phyloP scores from a whole-genome alignment of 805 yeast species.

The Blastobotrys robertii region DNA sequence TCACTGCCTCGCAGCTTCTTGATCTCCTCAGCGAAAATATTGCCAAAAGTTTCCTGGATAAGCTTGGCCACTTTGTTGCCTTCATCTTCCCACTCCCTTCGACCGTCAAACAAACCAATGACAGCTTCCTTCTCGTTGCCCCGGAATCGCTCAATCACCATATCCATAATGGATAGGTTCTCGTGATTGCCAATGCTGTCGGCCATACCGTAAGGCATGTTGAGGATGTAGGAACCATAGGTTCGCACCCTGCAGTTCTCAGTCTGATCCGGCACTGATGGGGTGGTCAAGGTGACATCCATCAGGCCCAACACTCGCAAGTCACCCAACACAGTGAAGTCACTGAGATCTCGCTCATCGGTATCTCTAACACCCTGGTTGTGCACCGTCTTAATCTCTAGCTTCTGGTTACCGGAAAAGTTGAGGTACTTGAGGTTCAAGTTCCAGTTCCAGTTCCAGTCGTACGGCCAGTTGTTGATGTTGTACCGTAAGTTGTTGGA shows the following conservation, averaged over 20 bases:
- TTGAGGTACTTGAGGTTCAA: constrained; percentile 66
- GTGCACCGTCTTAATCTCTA: constrained; percentile 66
- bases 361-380: constrained; percentile 26
- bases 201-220: constrained; percentile 81
- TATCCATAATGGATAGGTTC: constrained; percentile 64
- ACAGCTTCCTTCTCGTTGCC: constrained; percentile 77
- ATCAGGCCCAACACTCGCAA: constrained; percentile 73
- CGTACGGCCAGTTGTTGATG: constrained; percentile 88
- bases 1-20: constrained; percentile 32
- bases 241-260: constrained; percentile 80
- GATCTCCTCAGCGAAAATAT: constrained; percentile 59
- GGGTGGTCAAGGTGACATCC: constrained; percentile 90
- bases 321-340: constrained; percentile 63
- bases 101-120: constrained; percentile 80
- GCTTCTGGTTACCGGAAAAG: constrained; percentile 84
- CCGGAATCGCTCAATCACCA: constrained; percentile 77
- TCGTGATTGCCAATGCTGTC: constrained; percentile 66
- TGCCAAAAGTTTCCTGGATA: constrained; percentile 62
- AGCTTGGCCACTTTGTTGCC: constrained; percentile 49
- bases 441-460: constrained; percentile 96
- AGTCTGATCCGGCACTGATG: constrained; percentile 81
- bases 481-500: constrained; percentile 85
- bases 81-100: constrained; percentile 31
- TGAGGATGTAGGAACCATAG: constrained; percentile 68
- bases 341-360: constrained; percentile 33